Conservation (phyloP, 2,329 filamentous ascomycete genomes). For the Diplocarpon mali region DNA sequence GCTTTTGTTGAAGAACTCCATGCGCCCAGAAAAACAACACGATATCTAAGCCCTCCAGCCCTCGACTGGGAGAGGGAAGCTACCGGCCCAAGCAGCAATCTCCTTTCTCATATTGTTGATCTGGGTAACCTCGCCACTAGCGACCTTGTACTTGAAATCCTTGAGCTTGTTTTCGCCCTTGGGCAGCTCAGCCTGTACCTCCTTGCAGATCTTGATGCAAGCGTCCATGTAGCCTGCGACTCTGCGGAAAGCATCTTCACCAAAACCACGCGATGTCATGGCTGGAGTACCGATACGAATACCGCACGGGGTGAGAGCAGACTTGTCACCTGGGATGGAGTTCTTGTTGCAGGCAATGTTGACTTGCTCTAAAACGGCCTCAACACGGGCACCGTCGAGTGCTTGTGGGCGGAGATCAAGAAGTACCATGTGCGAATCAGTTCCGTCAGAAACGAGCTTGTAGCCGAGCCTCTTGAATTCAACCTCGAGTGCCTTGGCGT, state of each 20-base stretch:
- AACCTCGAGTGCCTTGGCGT: constrained; percentile 82
- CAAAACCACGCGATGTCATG: constrained; percentile 94
- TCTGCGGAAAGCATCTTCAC: constrained; percentile 81
- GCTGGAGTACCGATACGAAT: constrained; percentile 94
- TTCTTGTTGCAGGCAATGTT: constrained; percentile 99
- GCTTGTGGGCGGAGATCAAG: constrained; percentile 79
- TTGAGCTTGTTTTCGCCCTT: constrained; percentile 99
- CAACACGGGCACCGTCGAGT: constrained; percentile 88
- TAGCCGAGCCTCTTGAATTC: constrained; percentile 81
- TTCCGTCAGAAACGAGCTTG: constrained; percentile 90
- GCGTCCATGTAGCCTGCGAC: constrained; percentile 85
- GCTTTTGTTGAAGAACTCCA: constrained; percentile 15
- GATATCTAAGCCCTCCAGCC: constrained; percentile 42
- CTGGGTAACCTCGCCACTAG: constrained; percentile 64
- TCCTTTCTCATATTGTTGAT: constrained; percentile 82
- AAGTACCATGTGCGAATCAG: constrained; percentile 95
- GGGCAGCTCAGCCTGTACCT: constrained; percentile 72
- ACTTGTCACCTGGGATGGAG: constrained; percentile 94
- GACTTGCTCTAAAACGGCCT: constrained; percentile 92
- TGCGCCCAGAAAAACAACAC: constrained; percentile 12
- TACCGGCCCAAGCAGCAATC: constrained; percentile 75
- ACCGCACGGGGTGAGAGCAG: constrained; percentile 85
- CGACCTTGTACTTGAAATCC: constrained; percentile 95
- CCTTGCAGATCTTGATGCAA: constrained; percentile 80
- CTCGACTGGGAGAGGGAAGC: constrained; percentile 86